phyloP scores from a whole-genome alignment of 805 yeast genomes.

The Alloascoidea hylecoeti region DNA sequence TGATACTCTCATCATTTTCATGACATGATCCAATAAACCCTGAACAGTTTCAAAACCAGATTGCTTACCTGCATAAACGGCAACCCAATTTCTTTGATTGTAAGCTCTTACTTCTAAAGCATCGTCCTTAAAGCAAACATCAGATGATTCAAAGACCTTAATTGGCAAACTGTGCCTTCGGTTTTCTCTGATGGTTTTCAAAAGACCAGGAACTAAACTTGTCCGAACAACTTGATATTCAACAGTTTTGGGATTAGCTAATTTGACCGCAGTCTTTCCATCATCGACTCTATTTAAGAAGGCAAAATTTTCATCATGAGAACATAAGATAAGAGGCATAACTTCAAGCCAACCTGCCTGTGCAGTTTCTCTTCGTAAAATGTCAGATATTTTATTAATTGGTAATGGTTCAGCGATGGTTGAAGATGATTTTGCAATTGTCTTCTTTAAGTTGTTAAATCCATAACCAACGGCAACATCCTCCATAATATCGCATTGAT shows the following conservation, averaged over 20 bases:
- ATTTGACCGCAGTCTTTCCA: conserved; percentile 65
- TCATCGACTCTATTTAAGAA: conserved; percentile 68
- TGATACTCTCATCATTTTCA: conserved; percentile 89
- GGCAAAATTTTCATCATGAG: conserved; percentile 93
- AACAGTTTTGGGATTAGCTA: conserved; percentile 91
- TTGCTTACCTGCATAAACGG: conserved; percentile 85
- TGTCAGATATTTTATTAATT: conserved; percentile 82
- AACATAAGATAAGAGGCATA: conserved; percentile 87
- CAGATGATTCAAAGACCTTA: conserved; percentile 91
- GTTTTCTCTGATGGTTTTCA: conserved; percentile 92
- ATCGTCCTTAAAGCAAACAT: conserved; percentile 76
- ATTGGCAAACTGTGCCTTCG: conserved; percentile 92
- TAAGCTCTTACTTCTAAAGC: conserved; percentile 75
- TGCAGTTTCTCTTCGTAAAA: conserved; percentile 78
- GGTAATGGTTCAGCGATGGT: conserved; percentile 80
- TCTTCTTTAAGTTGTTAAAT: conserved; percentile 72
- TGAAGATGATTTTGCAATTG: conserved; percentile 67
- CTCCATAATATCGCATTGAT: conserved; percentile 97
- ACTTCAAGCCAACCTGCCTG: conserved; percentile 96
- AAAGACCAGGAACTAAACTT: conserved; percentile 81
- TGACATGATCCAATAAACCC: conserved; percentile 86
- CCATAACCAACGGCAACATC: conserved; percentile 97
- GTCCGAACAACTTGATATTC: conserved; percentile 99
- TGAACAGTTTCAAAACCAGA: conserved; percentile 92
- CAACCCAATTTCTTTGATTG: conserved; percentile 92